Evolutionary conservation across 1,139 yeast genomes (phyloP).

Genomic region (Debaryomycetaceae sp.): DNA sequence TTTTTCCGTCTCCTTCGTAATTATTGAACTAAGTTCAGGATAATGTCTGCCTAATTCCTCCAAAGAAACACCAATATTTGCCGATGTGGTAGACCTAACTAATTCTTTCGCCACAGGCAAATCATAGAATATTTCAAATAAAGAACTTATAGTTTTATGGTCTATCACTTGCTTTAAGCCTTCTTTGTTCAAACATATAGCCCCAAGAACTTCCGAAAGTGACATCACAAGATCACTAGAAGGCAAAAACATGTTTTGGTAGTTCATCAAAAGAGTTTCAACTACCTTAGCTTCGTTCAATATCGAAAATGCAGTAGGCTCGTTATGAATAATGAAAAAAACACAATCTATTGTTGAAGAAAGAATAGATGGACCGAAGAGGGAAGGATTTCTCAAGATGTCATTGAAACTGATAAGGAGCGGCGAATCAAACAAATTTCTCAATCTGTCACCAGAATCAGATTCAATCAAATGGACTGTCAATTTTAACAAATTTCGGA

Average conservation of each 20-base stretch:
- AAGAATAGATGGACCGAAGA: slow-evolving; percentile 71
- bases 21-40: slow-evolving; percentile 61
- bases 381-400: slow-evolving; percentile 53
- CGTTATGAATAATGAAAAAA: slow-evolving; percentile 77
- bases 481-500: slow-evolving; percentile 57
- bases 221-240: slow-evolving; percentile 58
- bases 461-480: slow-evolving; percentile 63
- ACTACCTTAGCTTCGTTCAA: slow-evolving; percentile 77
- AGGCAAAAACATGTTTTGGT: slow-evolving; percentile 51
- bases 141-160: slow-evolving; percentile 42
- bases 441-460: slow-evolving; percentile 78
- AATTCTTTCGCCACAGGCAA: slow-evolving; percentile 47
- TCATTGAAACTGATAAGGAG: slow-evolving; percentile 59
- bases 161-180: slow-evolving; percentile 62
- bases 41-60: slow-evolving; percentile 87
- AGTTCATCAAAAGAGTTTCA: slow-evolving; percentile 58
- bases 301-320: slow-evolving; percentile 85
- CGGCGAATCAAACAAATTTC: slow-evolving; percentile 84
- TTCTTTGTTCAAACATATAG: slow-evolving; percentile 72
- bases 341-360: slow-evolving; percentile 65
- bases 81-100: slow-evolving; percentile 43
- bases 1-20: slow-evolving; percentile 48
- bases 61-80: slow-evolving; percentile 62
- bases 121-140: slow-evolving; percentile 51
- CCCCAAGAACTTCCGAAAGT: slow-evolving; percentile 77